Evolutionary conservation across 208 protist species (phyloP), one percentile per base, ranked within the genome.

Genomic region (Wallacemonas sp.): DNA sequence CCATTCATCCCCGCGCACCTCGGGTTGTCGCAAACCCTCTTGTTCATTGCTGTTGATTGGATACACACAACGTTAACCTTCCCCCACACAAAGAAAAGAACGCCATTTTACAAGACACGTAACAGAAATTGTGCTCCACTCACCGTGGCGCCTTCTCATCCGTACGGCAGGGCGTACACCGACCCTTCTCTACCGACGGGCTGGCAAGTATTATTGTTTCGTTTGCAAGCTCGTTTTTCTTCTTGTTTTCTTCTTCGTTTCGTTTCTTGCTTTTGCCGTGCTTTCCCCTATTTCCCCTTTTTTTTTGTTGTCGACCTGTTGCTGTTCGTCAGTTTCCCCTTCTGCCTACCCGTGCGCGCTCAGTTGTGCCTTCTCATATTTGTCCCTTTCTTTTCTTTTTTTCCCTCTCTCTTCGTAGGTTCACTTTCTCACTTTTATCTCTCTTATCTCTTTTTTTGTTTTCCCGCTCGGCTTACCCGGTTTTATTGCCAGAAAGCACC

Each of bases 141-240:
- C n/a, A n/a, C n/a, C n/a, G n/a, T n/a, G n/a, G n/a, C n/a, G n/a
- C n/a, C 38, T 32, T 58, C 46, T 66, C 32, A 15, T 54, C n/a
- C 15, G 44, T 39, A 5, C 13, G 13, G 22, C 32, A 4, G 15
- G 9, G 27, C 9, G 17, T 55, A 13, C 48, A 17, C 21, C 29
- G 9, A 17, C 19, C 36, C 10, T 36, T 24, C 27, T 34, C 26
- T 8, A 42, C n/a, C n/a, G n/a, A n/a, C n/a, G n/a, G n/a, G n/a
- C n/a, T n/a, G n/a, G n/a, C n/a, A n/a, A n/a, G n/a, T n/a, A n/a
- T n/a, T n/a, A n/a, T n/a, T n/a, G n/a, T n/a, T n/a, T n/a, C n/a
- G n/a, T n/a, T n/a, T n/a, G n/a, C n/a, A 62, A 19, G 22, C 26
- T 42, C n/a, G 39, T 62, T 62, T 48, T 67, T 61, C 54, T 9